A percentile compares a stretch with the other conserved stretches of the same genome.
Conservation (phyloP, 495 filamentous ascomycete genomes). For the Collariella sp. region DNA sequence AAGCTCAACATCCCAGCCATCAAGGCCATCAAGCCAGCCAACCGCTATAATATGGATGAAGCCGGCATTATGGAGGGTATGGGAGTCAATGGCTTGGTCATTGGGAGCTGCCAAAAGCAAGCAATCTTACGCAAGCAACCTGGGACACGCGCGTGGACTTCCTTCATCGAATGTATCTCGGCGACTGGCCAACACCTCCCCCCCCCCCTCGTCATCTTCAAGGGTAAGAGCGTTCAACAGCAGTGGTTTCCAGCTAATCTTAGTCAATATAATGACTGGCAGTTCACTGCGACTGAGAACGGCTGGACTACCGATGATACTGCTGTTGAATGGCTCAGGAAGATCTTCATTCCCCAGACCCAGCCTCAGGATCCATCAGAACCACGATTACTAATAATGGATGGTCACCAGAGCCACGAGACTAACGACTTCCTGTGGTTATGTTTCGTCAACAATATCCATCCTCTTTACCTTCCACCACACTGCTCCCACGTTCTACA, state of each 20-base stretch:
- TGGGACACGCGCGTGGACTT: neutral
- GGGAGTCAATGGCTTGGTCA: neutral
- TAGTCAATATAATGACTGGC: neutral
- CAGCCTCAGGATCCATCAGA: conserved; percentile 5
- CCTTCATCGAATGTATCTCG: conserved; percentile 7
- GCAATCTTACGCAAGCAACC: neutral
- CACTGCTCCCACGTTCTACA: conserved; percentile 18
- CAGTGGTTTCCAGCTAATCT: neutral
- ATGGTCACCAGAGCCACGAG: conserved; percentile 19
- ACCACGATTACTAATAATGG: conserved; percentile 24
- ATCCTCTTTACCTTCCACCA: conserved; percentile 6
- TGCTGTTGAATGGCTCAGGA: conserved; percentile 4
- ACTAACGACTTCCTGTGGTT: conserved; percentile 6
- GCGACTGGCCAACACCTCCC: neutral
- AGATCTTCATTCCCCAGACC: conserved; percentile 13
- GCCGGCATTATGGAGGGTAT: neutral
- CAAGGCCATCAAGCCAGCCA: conserved; percentile 1
- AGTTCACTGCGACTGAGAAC: conserved; percentile 5
- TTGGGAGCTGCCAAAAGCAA: neutral
- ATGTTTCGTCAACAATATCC: conserved; percentile 9
- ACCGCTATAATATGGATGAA: conserved; percentile 1
- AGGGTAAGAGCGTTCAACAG: conserved; percentile 7
- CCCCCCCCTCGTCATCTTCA: conserved; percentile 1
- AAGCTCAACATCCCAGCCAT: neutral
- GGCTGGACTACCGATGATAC: conserved; percentile 3